phyloP scores from a whole-genome alignment of 1,284 basidiomycete species.

The Ganoderma resinaceum region DNA sequence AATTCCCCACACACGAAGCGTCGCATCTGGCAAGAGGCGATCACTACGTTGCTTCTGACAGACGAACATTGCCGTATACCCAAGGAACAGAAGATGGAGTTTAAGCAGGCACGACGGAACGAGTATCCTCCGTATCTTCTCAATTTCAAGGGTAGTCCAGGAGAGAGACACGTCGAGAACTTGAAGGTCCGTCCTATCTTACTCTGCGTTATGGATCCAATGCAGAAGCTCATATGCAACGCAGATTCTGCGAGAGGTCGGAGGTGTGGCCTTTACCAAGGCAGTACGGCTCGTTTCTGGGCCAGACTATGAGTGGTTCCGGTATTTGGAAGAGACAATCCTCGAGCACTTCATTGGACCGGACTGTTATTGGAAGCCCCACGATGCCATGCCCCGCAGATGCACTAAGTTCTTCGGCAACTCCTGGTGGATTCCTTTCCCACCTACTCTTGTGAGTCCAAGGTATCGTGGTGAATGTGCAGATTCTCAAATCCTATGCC shows the following conservation, averaged over 20 bases:
- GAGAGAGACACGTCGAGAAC: conserved; percentile 82
- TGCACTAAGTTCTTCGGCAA: conserved; percentile 72
- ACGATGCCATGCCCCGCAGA: conserved; percentile 38
- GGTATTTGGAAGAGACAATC: conserved; percentile 57
- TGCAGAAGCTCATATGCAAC: not conserved
- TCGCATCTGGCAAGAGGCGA: conserved; percentile 85
- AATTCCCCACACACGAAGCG: conserved; percentile 71
- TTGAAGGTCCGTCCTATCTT: conserved; percentile 61
- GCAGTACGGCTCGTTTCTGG: conserved; percentile 56
- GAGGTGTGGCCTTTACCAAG: conserved; percentile 57
- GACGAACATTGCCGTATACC: conserved; percentile 69
- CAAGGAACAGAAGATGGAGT: conserved; percentile 62
- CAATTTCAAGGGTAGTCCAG: conserved; percentile 70
- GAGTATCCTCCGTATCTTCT: conserved; percentile 80
- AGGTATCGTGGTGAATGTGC: not conserved
- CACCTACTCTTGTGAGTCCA: conserved; percentile 65
- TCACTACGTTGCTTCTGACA: conserved; percentile 74
- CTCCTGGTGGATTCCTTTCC: conserved; percentile 83
- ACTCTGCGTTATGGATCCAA: not conserved
- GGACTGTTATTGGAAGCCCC: conserved; percentile 69
- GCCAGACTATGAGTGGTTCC: conserved; percentile 54
- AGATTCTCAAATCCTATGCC: not conserved
- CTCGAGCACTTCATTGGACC: conserved; percentile 67
- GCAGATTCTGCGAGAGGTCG: conserved; percentile 76
- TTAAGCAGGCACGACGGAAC: conserved; percentile 61